Evolutionary conservation across 768 basidiomycete species (phyloP).

Genomic region (Ephemerocybe angulata): DNA sequence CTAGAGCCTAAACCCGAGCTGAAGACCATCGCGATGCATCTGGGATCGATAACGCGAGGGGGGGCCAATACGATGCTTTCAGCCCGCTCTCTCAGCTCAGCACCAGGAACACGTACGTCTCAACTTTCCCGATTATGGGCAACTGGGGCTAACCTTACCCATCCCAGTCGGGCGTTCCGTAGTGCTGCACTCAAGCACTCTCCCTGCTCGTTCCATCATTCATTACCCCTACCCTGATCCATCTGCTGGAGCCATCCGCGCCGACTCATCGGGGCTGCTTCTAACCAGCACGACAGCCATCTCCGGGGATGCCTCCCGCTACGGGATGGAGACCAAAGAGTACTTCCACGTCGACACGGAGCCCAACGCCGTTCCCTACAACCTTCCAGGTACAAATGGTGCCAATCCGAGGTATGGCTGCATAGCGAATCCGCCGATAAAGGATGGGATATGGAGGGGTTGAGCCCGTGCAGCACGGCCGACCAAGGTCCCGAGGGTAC

Average conservation of each 20-base stretch:
- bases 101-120: too few relatives aligned
- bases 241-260: background rate
- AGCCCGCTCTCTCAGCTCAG: too few relatives aligned
- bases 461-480: constrained; percentile 1
- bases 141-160: too few relatives aligned
- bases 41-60: too few relatives aligned
- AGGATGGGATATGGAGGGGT: constrained; percentile 7
- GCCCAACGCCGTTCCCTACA: background rate
- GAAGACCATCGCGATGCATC: too few relatives aligned
- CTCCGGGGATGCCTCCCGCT: constrained; percentile 9
- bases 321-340: background rate
- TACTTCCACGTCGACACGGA: constrained; percentile 1
- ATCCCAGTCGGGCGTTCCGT: background rate
- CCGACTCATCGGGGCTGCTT: background rate
- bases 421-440: constrained; percentile 3
- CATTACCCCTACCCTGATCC: constrained; percentile 3
- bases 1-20: too few relatives aligned
- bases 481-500: constrained; percentile 9
- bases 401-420: constrained; percentile 5
- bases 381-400: background rate
- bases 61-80: too few relatives aligned
- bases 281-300: background rate
- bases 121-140: too few relatives aligned
- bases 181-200: background rate
- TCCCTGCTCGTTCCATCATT: background rate